These are phyloP conservation scores for apple (Malus domestica) DNA, from an alignment of 306 rosid species.

Conservation along the genomic window ASM211411v1 NC_041801.1:12994501-12995000, in stretches of 20 bases:
- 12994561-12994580: neutral
- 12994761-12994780: constrained; percentile 71
- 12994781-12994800: constrained; percentile 94
- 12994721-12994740: constrained; percentile 19
- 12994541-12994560: neutral
- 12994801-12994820: constrained; percentile 79
- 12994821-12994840: constrained; percentile 75
- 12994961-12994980: constrained; percentile 34
- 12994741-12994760: constrained; percentile 79
- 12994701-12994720: constrained; percentile 2
- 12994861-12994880: constrained; percentile 98
- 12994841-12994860: constrained; percentile 86
- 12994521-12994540: neutral
- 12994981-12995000: neutral
- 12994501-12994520: neutral
- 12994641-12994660: constrained; percentile 94
- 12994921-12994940: constrained; percentile 86
- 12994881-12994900: constrained; percentile 75
- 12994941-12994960: constrained; percentile 98
- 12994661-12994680: constrained; percentile 76
- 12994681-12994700: constrained; percentile 1
- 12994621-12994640: constrained; percentile 99
- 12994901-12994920: constrained; percentile 69
- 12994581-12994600: constrained; percentile 75
- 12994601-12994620: constrained; percentile 78